Evolutionary conservation across 805 yeast species (phyloP).

Genomic region (Wickerhamomyces silvicola): DNA sequence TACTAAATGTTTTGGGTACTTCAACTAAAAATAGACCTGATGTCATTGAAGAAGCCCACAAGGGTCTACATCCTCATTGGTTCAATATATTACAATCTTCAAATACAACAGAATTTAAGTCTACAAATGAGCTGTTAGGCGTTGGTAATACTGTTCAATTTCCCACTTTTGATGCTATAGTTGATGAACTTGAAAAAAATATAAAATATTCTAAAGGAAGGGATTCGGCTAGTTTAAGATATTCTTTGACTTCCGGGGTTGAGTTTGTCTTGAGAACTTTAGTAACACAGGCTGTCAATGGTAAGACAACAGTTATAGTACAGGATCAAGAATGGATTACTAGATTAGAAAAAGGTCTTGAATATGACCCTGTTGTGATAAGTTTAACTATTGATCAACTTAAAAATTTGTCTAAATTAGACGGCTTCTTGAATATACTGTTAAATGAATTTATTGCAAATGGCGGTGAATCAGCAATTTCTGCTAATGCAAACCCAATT

Average conservation of each 20-base stretch:
- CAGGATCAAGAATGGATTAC: conserved; percentile 71
- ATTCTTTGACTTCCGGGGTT: conserved; percentile 36
- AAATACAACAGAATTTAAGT: conserved; percentile 34
- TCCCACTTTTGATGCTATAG: conserved; percentile 46
- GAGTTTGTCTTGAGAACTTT: conserved; percentile 51
- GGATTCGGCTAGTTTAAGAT: conserved; percentile 23
- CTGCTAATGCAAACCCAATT: conserved; percentile 19
- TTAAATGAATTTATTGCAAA: conserved; percentile 11
- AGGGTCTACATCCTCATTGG: conserved; percentile 84
- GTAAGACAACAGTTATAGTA: conserved; percentile 46
- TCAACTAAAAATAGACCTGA: conserved; percentile 55
- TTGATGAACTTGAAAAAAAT: conserved; percentile 25
- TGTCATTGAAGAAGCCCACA: conserved; percentile 69
- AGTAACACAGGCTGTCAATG: conserved; percentile 58
- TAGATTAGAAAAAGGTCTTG: conserved; percentile 63
- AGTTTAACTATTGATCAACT: conserved; percentile 19
- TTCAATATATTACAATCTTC: conserved; percentile 48
- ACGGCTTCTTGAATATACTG: conserved; percentile 25
- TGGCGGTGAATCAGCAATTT: conserved; percentile 12
- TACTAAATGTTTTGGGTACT: conserved; percentile 62
- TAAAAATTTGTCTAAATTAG: conserved; percentile 22
- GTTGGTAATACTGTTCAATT: conserved; percentile 33
- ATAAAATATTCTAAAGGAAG: conserved; percentile 19
- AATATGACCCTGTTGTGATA: conserved; percentile 50
- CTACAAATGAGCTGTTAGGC: conserved; percentile 41